Base-by-base conservation (phyloP, 495 filamentous ascomycete genomes). In the Extremus antarcticus region DNA sequence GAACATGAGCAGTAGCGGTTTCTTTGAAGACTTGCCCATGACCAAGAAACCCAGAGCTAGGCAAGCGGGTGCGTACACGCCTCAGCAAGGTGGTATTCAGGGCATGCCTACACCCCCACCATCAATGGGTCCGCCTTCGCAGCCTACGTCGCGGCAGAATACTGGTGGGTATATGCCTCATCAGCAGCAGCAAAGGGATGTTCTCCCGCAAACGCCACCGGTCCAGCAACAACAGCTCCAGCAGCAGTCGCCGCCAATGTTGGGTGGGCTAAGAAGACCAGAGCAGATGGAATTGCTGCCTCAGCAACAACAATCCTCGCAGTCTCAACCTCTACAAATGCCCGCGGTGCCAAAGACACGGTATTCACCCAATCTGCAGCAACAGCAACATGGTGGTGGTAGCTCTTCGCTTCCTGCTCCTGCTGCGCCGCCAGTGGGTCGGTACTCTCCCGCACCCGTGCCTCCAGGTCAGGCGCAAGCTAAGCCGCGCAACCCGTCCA, bases 1-100 rank as follows among this genome's bases (percentile, higher is more conserved):
- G 54, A 48, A 48, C 13, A 23, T 4, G 72, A 65, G 55, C 59
- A 63, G 29, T 69, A 74, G 45, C 70, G 82, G 80, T 50, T 96
- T 96, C 66, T 96, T 90, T 59, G 91, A 94, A 66, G 92, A 98
- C 38, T 75, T 96, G 51, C 92, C 92, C 9, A 65, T 83, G 39
- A 49, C 35, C 13, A 21, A 55, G 65, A 77, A 38, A 62, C 78
- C 54, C 83, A 76, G 59, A 76, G 82, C 43, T 77, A 77, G 41
- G 73, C 78, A 64, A 59, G 68, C 68, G 24, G 73, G 77, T 2
- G 73, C 76, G 40, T 82, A 82, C 65, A 76, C 77, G 15, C 79
- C 79, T 23, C 68, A 69, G 39, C 63, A 35, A 35, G 52, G n/a
- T 19, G 41, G 41, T 13, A 22, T 43, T 41, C 53, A 47, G 11